phyloP scores from a whole-genome alignment of 495 filamentous ascomycete species.

The Penicillium malachiteum region DNA sequence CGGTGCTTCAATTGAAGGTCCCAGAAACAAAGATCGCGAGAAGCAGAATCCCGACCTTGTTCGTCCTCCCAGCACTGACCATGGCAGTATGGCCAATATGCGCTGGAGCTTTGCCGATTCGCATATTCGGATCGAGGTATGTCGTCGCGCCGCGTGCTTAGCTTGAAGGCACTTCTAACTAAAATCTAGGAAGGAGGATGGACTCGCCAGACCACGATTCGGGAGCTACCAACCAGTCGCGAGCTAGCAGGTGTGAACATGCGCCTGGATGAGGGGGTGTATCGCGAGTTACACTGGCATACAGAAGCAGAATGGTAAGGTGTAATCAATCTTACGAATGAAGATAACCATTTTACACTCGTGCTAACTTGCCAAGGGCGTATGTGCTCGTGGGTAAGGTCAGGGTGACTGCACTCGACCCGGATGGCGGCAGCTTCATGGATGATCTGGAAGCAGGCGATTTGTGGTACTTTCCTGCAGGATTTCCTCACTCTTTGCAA shows the following conservation, averaged over 20 bases:
- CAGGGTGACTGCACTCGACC: slow-evolving; percentile 61
- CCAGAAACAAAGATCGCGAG: slow-evolving; percentile 61
- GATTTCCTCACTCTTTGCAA: slow-evolving; percentile 68
- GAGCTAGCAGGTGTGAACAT: slow-evolving; percentile 68
- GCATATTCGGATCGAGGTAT: slow-evolving; percentile 62
- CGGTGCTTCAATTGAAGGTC: slow-evolving; percentile 62
- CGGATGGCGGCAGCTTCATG: slow-evolving; percentile 66
- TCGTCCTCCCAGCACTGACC: slow-evolving; percentile 63
- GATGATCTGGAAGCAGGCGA: slow-evolving; percentile 70
- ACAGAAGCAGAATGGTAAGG: slow-evolving; percentile 58
- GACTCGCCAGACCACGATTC: slow-evolving; percentile 65
- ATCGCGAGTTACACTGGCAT: slow-evolving; percentile 74
- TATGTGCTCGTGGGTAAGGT: slow-evolving; percentile 55
- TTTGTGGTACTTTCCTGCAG: slow-evolving; percentile 74
- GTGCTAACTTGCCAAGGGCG: slow-evolving; percentile 38
- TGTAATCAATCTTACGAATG: no score
- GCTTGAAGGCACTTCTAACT: neutral
- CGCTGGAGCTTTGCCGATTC: slow-evolving; percentile 68
- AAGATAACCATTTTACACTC: no score
- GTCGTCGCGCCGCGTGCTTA: neutral
- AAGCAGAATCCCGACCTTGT: slow-evolving; percentile 64
- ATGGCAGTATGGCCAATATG: slow-evolving; percentile 61
- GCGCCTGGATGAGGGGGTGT: slow-evolving; percentile 65
- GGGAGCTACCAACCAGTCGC: slow-evolving; percentile 56
- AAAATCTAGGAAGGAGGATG: slow-evolving; percentile 59